Conservation (phyloP, 2,329 filamentous ascomycete genomes). For the Pyricularia grisea region DNA sequence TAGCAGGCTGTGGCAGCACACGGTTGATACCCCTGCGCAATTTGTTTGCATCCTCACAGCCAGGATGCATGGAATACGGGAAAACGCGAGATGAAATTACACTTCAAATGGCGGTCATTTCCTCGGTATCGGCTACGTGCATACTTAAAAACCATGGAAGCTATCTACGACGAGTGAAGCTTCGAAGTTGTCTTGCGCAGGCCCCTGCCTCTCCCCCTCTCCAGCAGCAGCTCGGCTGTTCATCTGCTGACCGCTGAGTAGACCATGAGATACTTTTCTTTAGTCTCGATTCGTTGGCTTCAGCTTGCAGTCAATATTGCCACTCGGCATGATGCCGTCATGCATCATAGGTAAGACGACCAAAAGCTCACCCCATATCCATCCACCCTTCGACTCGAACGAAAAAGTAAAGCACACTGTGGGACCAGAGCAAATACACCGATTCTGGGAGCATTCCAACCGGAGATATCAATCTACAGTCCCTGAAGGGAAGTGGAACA, state of each 20-base stretch:
- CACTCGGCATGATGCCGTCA: neutral
- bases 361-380: neutral
- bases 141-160: neutral
- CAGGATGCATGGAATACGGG: neutral
- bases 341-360: neutral
- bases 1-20: neutral
- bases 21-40: neutral
- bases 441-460: neutral
- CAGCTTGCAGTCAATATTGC: neutral
- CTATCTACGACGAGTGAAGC: neutral
- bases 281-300: neutral
- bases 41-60: neutral
- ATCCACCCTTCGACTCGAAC: neutral
- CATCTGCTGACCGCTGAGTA: neutral
- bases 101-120: neutral
- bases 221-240: neutral
- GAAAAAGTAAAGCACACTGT: neutral
- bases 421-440: neutral
- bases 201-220: neutral
- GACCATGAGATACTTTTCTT: neutral
- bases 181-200: neutral
- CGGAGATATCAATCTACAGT: neutral
- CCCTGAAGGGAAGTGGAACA: neutral
- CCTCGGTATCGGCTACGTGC: neutral
- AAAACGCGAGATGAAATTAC: neutral